Conservation (phyloP, 1,284 basidiomycete genomes). For the Nidula niveotomentosa region DNA sequence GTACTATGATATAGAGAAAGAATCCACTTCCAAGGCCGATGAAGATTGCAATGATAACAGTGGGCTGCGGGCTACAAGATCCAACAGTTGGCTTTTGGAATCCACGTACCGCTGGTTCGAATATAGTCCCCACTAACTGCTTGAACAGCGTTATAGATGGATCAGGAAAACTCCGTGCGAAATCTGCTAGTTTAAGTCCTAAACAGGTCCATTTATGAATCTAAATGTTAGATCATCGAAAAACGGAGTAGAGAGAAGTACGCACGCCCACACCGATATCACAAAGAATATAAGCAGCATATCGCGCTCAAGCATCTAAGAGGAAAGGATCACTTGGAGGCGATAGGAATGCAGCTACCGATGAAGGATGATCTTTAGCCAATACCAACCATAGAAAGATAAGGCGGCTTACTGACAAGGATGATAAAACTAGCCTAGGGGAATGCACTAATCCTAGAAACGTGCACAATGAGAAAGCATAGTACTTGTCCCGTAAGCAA, state of each 20-base stretch:
- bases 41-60: slow-evolving; percentile 63
- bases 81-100: no score
- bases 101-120: slow-evolving; percentile 55
- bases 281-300: slow-evolving; percentile 56
- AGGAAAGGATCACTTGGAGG: slow-evolving; percentile 72
- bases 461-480: slow-evolving; percentile 2
- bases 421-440: slow-evolving; percentile 65
- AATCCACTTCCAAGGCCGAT: slow-evolving; percentile 62
- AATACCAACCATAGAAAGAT: neutral
- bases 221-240: neutral
- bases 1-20: slow-evolving; percentile 65
- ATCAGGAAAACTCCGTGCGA: slow-evolving; percentile 51
- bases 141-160: slow-evolving; percentile 33
- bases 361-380: slow-evolving; percentile 1
- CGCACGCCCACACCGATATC: slow-evolving; percentile 62
- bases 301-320: slow-evolving; percentile 69
- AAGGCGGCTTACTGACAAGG: slow-evolving; percentile 48
- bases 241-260: slow-evolving; percentile 12
- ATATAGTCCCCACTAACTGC: slow-evolving; percentile 55
- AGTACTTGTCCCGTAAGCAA: slow-evolving; percentile 59
- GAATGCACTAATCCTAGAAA: neutral
- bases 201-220: slow-evolving; percentile 61
- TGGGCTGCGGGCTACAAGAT: slow-evolving; percentile 36
- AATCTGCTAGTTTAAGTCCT: slow-evolving; percentile 62
- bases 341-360: slow-evolving; percentile 60